Base-by-base conservation (phyloP, 345 rosid genomes). In the Isatis tinctoria region DNA sequence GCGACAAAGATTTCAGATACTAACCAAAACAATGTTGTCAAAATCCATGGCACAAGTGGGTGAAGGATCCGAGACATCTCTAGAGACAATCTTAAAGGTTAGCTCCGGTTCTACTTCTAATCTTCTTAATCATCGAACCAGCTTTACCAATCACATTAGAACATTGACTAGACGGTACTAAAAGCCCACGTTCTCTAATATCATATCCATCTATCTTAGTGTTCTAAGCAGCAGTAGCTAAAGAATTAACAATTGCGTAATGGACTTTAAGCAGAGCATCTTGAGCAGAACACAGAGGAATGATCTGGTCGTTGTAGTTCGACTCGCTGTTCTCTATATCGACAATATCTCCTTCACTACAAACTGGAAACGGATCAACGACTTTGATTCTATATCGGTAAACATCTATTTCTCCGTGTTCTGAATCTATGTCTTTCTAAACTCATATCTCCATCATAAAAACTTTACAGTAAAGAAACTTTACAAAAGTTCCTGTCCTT, bases 41-140 rank as follows among this genome's bases (percentile, higher is more conserved):
- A 88, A 95, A 56, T 89, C 91, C 97, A 95, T 82, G 8, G 98
- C 99, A 81, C 98, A 95, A 3, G 92, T 82, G 18, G 92, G 99
- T 24, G 85, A 82, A 20, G 96, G 93, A 65, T 92, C 97, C 7
- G 91, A 60, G 8, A 84, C 82, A 81, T 95, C 93, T 90, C 87
- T 95, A 35, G 98, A 70, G 43, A 75, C 79, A 68, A 95, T 82
- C 81, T 85, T 95, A n/a, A 53, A 95, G 83, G 37, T 47, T 80
- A 6, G 94, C 74, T 82, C 87, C 83, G 0, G 91, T 87, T 82
- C 86, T 92, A 79, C 85, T 74, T 73, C 99, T 87, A 74, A 95
- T 66, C 69, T 74, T 90, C 88, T 95, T 92, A 54, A 95, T 83
- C 40, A 87, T 89, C 10, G 83, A 57, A 16, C 99, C 97, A 49